Base-by-base conservation (phyloP, 257 asterid genomes). In the Solanum piurae region DNA sequence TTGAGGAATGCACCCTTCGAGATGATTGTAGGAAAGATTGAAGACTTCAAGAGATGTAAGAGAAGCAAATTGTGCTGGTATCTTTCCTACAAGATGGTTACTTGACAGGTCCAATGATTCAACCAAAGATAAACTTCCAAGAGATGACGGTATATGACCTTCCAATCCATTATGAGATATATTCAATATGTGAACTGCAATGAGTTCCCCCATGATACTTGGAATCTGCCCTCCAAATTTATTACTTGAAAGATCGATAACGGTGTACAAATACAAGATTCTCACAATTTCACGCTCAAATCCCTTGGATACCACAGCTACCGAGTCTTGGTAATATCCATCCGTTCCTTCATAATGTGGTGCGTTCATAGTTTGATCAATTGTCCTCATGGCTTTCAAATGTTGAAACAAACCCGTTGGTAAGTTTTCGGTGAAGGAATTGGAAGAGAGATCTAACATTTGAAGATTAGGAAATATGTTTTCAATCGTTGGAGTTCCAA, bases 361-460 rank as follows among this genome's bases (percentile, higher is more conserved):
- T 16, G 5, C 5, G 3, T 25, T 23, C 6, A 23, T 34, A 29
- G 31, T 31, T 20, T 58, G 77, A 36, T 68, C 75, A 52, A 84
- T 46, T n/a, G 25, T 73, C 85, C 12, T 83, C 86, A 90, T 90
- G 31, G 64, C 86, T n/a, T 42, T 13, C 9, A 90, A 64, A 25
- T 49, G 58, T 16, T n/a, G 69, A 46, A 90, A 83, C 13, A 75
- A 10, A 33, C 36, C 23, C 4, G 11, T 25, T 0, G 92, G 91
- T 72, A 90, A 13, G 64, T 8, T 69, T 14, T 86, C 91, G 8
- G 36, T 58, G 80, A 90, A 87, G 9, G 40, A 76, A 84, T 90
- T 90, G 18, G 23, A 9, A 3, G 91, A 88, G 23, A 88, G 86
- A 68, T 88, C 91, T 21, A 90, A 13, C 13, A 90, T 85, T 80